phyloP scores from a whole-genome alignment of 306 rosid species.

The Trifolium repens region DNA sequence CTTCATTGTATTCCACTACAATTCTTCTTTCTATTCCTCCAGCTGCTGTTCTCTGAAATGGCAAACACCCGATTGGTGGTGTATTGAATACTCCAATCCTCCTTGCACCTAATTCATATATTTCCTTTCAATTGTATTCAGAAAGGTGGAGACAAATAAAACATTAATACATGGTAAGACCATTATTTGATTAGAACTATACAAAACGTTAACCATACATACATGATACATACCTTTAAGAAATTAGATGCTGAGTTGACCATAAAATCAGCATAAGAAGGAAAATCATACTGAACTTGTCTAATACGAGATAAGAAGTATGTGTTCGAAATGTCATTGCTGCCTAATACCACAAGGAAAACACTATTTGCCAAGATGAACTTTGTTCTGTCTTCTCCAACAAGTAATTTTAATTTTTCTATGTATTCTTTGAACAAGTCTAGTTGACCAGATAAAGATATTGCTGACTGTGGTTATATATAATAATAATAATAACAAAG shows the following conservation, averaged over 20 bases:
- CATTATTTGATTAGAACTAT: not conserved
- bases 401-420: conserved; percentile 44
- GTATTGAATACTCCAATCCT: conserved; percentile 62
- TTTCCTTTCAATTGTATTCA: conserved; percentile 45
- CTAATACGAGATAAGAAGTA: conserved; percentile 50
- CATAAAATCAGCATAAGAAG: conserved; percentile 62
- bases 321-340: conserved; percentile 75
- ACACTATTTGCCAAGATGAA: conserved; percentile 59
- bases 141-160: too few species aligned
- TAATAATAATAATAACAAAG: not conserved
- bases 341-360: conserved; percentile 63
- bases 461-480: conserved; percentile 46
- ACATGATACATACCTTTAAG: conserved; percentile 48
- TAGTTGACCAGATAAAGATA: conserved; percentile 50
- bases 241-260: conserved; percentile 49
- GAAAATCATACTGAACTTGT: conserved; percentile 51
- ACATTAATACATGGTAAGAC: not conserved
- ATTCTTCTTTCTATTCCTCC: conserved; percentile 60
- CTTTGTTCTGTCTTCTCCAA: conserved; percentile 56
- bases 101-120: conserved; percentile 60
- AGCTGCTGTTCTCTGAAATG: conserved; percentile 66
- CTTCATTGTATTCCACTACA: conserved; percentile 50
- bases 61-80: conserved; percentile 75
- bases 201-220: too few species aligned
- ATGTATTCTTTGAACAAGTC: conserved; percentile 60